Evolutionary conservation across 1,284 basidiomycete genomes (phyloP), one percentile per base, ranked within the genome.

Genomic region (Sporisorium scitamineum): DNA sequence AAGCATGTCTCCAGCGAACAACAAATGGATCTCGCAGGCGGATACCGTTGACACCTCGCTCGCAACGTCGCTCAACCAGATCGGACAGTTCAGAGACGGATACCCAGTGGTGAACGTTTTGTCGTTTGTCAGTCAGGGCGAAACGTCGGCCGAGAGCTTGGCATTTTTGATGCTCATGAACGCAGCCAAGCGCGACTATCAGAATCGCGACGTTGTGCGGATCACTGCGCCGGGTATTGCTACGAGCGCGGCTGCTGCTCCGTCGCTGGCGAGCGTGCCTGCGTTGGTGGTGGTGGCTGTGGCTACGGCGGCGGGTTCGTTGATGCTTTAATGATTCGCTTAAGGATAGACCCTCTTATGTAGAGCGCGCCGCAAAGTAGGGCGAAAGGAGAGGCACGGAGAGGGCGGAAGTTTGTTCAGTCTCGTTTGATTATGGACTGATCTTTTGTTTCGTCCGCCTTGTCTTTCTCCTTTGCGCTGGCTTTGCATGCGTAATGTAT

Each of bases 111-210:
- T 81, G n/a, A 75, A 85, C 34, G 82, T 79, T 27, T 66, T 85
- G 10, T 58, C 57, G 27, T 81, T 84, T 32, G 66, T 52, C n/a
- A 44, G 47, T 11, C 64, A 70, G 24, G 78, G 74, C 3, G 61
- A 74, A 13, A 81, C 78, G 5, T 80, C 77, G 5, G 61, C 80
- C 7, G 83, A 85, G 61, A 65, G 62, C 27, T 70, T 85, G 7
- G 66, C 81, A 6, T 84, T 84, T 56, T 31, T 80, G 50, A 65
- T 83, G 61, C 58, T 85, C 27, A 75, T 84, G 61, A 60, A 61
- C 16, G 76, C 82, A 1, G 83, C 83, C 2, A 71, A 80, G 50
- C 63, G 83, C 27, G 82, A 85, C 53, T 78, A 78, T 50, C 60
- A 57, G 58, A 75, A 70, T 47, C 56, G 47, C 3, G 63, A 70